A percentile compares a stretch with the other conserved stretches of the same genome.
Evolutionary conservation across 164 flowering plant species (phyloP).

Genomic region (Magnolia officinalis): DNA sequence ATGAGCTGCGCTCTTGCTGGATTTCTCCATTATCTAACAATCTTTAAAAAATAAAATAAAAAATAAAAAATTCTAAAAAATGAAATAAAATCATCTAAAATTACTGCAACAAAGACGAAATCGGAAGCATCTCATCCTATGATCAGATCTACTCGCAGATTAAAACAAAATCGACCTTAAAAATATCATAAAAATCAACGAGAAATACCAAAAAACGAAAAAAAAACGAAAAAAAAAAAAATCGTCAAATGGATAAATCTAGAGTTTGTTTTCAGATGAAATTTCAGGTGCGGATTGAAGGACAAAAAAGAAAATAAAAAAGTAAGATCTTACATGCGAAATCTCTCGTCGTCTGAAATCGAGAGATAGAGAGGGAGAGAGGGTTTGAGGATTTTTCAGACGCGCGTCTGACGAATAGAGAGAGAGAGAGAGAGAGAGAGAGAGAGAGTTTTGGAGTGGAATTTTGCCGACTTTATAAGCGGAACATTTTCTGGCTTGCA

Average conservation of each 20-base stretch:
- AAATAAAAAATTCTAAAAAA: too few relatives aligned
- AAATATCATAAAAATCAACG: too few relatives aligned
- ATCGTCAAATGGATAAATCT: neutral
- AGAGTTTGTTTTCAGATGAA: neutral
- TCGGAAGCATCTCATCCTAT: neutral
- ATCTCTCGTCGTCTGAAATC: neutral
- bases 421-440: neutral
- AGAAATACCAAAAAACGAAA: neutral
- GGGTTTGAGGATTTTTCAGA: neutral
- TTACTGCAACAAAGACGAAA: neutral
- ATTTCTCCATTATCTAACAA: too few relatives aligned
- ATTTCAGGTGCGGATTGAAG: neutral
- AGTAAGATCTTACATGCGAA: conserved; percentile 14
- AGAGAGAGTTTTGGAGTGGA: neutral
- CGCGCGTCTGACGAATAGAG: neutral
- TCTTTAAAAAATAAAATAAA: too few relatives aligned
- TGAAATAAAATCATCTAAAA: too few relatives aligned
- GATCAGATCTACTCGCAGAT: neutral
- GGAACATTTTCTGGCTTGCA: conserved; percentile 14
- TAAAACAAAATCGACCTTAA: neutral
- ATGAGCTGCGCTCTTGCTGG: neutral
- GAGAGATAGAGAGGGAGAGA: neutral
- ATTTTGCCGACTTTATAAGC: conserved; percentile 16
- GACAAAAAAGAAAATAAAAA: neutral
- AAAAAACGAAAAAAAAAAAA: too few relatives aligned